These are phyloP conservation scores for Polychaeton citri DNA, from an alignment of 2,329 filamentous ascomycete species.

Conservation along the genomic window DNA sequence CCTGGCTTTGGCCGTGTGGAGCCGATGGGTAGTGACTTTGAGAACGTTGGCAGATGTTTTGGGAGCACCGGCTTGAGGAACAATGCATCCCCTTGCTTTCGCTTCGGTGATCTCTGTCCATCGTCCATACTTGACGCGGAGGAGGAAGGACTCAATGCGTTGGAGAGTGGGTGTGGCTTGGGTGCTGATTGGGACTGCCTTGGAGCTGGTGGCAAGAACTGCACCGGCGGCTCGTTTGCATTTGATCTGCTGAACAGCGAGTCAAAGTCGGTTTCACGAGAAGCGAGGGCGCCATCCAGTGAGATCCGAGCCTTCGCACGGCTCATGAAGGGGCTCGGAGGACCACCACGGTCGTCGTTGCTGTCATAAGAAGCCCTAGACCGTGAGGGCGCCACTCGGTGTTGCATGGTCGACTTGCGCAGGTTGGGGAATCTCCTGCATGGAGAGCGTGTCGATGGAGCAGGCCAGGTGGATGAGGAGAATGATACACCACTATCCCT, in stretches of 20 bases:
- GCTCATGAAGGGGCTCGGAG: constrained; percentile 14
- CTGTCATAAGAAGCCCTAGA: constrained; percentile 25
- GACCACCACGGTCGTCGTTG: constrained; percentile 8
- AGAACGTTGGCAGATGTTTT: constrained; percentile 46
- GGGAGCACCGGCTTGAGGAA: constrained; percentile 32
- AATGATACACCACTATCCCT: constrained; percentile 19
- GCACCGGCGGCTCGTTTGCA: constrained; percentile 49
- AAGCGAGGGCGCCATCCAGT: constrained; percentile 62
- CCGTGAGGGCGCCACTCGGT: constrained; percentile 48
- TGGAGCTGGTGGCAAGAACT: constrained; percentile 19
- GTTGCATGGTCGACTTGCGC: constrained; percentile 75
- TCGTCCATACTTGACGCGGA: constrained; percentile 66
- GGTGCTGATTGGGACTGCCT: constrained; percentile 23
- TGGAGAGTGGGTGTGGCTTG: constrained; percentile 67
- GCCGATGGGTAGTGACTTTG: constrained; percentile 62
- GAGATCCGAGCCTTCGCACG: constrained; percentile 52
- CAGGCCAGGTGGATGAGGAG: constrained; percentile 18
- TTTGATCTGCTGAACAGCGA: constrained; percentile 42
- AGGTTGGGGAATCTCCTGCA: constrained; percentile 31
- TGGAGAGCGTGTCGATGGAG: constrained; percentile 14
- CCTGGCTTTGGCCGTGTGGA: constrained; percentile 36
- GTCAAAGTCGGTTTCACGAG: constrained; percentile 52
- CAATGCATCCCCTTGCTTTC: constrained; percentile 37
- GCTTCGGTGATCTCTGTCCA: constrained; percentile 51
- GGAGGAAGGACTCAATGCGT: constrained; percentile 75